Percentiles rank a stretch among this genome's conserved stretches.
Conservation (phyloP, 306 rosid genomes). For the Begonia masoniana region DNA sequence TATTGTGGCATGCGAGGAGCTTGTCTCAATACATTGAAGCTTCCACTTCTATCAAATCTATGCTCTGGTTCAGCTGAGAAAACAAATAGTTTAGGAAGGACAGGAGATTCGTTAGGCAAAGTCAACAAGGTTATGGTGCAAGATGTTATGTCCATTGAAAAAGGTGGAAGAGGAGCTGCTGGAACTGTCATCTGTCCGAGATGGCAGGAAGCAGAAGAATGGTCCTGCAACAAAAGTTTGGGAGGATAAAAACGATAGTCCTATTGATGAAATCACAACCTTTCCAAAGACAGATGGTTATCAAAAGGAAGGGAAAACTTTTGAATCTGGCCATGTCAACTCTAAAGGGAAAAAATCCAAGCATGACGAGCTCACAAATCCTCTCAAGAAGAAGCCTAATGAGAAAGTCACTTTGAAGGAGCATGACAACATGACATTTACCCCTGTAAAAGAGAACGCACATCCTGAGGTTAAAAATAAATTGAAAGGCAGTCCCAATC, state of each 20-base stretch:
- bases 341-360: slow-evolving; percentile 30
- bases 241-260: slow-evolving; percentile 28
- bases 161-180: slow-evolving; percentile 11
- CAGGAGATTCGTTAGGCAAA: slow-evolving; percentile 20
- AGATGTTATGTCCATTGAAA: slow-evolving; percentile 29
- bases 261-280: slow-evolving; percentile 20
- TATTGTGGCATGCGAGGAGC: slow-evolving; percentile 37
- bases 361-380: slow-evolving; percentile 30
- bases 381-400: slow-evolving; percentile 31
- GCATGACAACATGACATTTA: slow-evolving; percentile 26
- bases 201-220: slow-evolving; percentile 17
- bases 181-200: slow-evolving; percentile 18
- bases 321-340: slow-evolving; percentile 22
- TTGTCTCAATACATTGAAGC: slow-evolving; percentile 62
- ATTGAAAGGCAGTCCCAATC: slow-evolving; percentile 32
- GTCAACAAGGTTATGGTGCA: slow-evolving; percentile 20
- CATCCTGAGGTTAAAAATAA: slow-evolving; percentile 34
- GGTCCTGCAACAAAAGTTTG: slow-evolving; percentile 27
- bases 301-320: slow-evolving; percentile 24
- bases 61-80: slow-evolving; percentile 22
- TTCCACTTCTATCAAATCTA: slow-evolving; percentile 57
- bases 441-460: slow-evolving; percentile 29
- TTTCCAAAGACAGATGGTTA: slow-evolving; percentile 24
- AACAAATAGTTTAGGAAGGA: slow-evolving; percentile 22
- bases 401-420: slow-evolving; percentile 29